Percentiles rank a stretch among this genome's conserved stretches.
Conservation (phyloP, 805 yeast genomes). For the Tanozyma kutaoensis region DNA sequence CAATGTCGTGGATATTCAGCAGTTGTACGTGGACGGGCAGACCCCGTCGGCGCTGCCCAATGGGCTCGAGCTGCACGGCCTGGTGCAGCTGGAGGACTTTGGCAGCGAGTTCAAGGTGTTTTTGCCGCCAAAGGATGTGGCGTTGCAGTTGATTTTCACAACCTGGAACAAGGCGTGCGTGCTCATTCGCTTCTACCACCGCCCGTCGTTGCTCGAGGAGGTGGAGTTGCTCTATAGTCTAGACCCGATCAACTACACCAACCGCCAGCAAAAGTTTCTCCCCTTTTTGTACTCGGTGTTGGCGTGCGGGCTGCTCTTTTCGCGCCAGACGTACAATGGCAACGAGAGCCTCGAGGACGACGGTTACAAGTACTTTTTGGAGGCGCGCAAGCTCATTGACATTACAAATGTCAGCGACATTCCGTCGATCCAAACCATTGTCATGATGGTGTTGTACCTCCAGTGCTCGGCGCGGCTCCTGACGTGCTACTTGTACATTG, state of each 20-base stretch:
- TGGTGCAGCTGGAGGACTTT: no score
- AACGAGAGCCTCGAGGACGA: constrained; percentile 36
- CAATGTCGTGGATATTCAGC: constrained; percentile 14
- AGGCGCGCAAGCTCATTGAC: constrained; percentile 68
- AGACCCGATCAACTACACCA: constrained; percentile 59
- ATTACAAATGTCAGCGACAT: constrained; percentile 76
- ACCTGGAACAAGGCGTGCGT: constrained; percentile 85
- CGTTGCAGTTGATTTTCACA: constrained; percentile 55
- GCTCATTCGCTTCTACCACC: constrained; percentile 70
- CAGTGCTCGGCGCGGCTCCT: constrained; percentile 83
- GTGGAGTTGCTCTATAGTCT: constrained; percentile 64
- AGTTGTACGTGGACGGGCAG: constrained; percentile 14
- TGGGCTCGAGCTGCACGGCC: constrained; percentile 3
- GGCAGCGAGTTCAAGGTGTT: constrained; percentile 57
- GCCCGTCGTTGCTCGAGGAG: constrained; percentile 68
- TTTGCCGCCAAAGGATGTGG: constrained; percentile 64
- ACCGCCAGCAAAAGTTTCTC: constrained; percentile 59
- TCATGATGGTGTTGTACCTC: constrained; percentile 72
- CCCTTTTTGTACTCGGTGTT: constrained; percentile 78
- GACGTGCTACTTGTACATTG: constrained; percentile 81
- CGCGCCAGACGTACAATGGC: constrained; percentile 16
- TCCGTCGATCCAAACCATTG: constrained; percentile 72
- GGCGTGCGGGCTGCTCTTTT: constrained; percentile 78
- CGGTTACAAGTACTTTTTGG: constrained; percentile 68
- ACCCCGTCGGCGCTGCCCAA: constrained; percentile 5